Conservation (phyloP, 768 basidiomycete genomes). For the Chalciporus chontae region DNA sequence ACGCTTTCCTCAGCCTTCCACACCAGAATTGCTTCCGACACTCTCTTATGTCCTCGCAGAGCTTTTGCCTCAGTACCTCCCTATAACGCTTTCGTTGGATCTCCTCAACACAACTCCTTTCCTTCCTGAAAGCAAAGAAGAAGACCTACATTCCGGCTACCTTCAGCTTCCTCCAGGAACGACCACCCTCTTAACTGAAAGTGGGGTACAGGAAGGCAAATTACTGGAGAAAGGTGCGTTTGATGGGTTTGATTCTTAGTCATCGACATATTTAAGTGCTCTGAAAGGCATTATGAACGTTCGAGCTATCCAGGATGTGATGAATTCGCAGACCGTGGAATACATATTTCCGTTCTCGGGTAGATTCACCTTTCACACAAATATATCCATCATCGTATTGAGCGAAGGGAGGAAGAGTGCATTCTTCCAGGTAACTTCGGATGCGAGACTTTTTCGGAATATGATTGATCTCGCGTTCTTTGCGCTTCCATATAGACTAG, state of each 20-base stretch:
- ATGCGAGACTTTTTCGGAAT: background rate
- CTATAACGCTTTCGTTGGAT: conserved; percentile 59
- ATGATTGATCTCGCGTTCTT: background rate
- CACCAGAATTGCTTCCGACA: conserved; percentile 35
- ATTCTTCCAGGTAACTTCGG: conserved; percentile 57
- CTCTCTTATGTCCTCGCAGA: conserved; percentile 53
- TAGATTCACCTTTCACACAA: conserved; percentile 67
- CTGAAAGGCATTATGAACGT: conserved; percentile 60
- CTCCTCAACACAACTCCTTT: conserved; percentile 57
- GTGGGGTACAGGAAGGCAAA: conserved; percentile 63
- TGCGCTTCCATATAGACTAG: conserved; percentile 47
- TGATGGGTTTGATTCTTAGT: background rate
- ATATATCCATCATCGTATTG: conserved; percentile 61
- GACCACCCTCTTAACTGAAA: conserved; percentile 61
- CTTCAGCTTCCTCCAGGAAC: conserved; percentile 69
- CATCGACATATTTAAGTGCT: background rate
- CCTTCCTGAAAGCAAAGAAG: conserved; percentile 61
- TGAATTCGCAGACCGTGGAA: conserved; percentile 61
- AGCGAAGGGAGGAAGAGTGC: conserved; percentile 65
- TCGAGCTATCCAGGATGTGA: conserved; percentile 57
- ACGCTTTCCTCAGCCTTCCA: conserved; percentile 49
- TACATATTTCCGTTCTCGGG: conserved; percentile 75
- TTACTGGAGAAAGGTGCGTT: conserved; percentile 47
- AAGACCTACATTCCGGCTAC: conserved; percentile 71
- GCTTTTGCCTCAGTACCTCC: conserved; percentile 54